Evolutionary conservation across 805 yeast genomes (phyloP), one percentile per base, ranked within the genome.

Genomic region (Maudiozyma serrabonitensis): DNA sequence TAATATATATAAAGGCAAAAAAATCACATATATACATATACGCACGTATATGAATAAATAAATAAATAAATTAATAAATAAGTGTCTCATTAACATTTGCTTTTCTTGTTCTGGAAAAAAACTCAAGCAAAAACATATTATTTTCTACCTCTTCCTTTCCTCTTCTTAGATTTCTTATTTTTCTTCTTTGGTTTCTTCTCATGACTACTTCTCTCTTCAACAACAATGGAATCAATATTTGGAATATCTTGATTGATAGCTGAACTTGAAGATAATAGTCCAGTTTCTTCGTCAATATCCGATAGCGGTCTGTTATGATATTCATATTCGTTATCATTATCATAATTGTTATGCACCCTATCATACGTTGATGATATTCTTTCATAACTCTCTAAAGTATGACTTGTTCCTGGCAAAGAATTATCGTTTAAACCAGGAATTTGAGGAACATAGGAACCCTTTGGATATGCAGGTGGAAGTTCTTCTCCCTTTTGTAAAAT

Each of bases 401-500:
- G 31, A n/a, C 43, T 41, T 15, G 31, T 25, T 5, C 43, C 43
- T 15, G 21, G 43, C n/a, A 13, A n/a, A 15, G 32, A 6, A 23
- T 23, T 41, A 23, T 18, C n/a, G 11, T 26, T n/a, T 8, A 18
- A 41, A 18, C n/a, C n/a, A 28, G 16, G 19, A 23, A 21, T 23
- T 40, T 25, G 13, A 7, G 31, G 45, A 2, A 26, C 28, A 12
- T 57, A 86, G 28, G 79, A 80, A 45, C 75, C 71, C 53, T 81
- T 85, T 5, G 78, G 80, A 58, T 84, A 84, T 16, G 72, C 68
- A 2, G 91, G 91, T 16, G 90, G 90, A 41, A 84, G 63, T 42
- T 76, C 82, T 53, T 82, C 90, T 3, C 90, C 90, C 60, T 77
- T 80, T 56, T 81, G 90, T 49, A 84, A 67, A 3, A 84, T 68